Percentiles rank a stretch among this genome's conserved stretches.
These are phyloP conservation scores for Lasiosphaeria ovina DNA, from an alignment of 495 filamentous ascomycete species.

Conservation along the genomic window DNA sequence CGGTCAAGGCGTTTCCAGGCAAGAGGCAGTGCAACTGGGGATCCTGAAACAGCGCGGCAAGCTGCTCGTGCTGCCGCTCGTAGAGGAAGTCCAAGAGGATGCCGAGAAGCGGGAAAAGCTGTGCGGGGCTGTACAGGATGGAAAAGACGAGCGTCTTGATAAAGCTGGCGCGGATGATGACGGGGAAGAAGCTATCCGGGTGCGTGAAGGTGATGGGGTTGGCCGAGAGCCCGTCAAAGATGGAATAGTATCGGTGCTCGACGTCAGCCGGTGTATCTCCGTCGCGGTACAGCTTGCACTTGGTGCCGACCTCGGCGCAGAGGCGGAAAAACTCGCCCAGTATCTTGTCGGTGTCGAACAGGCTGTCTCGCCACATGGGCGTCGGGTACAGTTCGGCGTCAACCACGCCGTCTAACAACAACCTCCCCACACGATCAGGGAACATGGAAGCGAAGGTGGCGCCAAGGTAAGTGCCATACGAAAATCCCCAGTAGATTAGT, in stretches of 20 bases:
- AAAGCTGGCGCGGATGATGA: constrained; percentile 32
- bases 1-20: constrained; percentile 35
- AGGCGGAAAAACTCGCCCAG: constrained; percentile 38
- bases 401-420: constrained; percentile 43
- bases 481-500: constrained; percentile 61
- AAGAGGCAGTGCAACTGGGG: constrained; percentile 33
- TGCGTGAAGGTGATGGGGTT: constrained; percentile 48
- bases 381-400: constrained; percentile 38
- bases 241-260: constrained; percentile 37
- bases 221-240: constrained; percentile 41
- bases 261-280: constrained; percentile 43
- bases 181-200: constrained; percentile 29
- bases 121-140: constrained; percentile 36
- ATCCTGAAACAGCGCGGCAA: constrained; percentile 15
- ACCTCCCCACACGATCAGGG: constrained; percentile 39
- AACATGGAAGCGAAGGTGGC: constrained; percentile 49
- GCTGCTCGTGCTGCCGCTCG: constrained; percentile 12
- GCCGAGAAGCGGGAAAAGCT: constrained; percentile 33
- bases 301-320: constrained; percentile 32
- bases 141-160: constrained; percentile 37
- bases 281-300: constrained; percentile 34
- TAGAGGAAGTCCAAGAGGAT: constrained; percentile 26
- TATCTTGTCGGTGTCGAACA: constrained; percentile 43
- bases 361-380: constrained; percentile 32
- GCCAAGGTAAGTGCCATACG: constrained; percentile 60